Evolutionary conservation across 1,284 basidiomycete genomes (phyloP).

Genomic region (Takashimella tepidaria): DNA sequence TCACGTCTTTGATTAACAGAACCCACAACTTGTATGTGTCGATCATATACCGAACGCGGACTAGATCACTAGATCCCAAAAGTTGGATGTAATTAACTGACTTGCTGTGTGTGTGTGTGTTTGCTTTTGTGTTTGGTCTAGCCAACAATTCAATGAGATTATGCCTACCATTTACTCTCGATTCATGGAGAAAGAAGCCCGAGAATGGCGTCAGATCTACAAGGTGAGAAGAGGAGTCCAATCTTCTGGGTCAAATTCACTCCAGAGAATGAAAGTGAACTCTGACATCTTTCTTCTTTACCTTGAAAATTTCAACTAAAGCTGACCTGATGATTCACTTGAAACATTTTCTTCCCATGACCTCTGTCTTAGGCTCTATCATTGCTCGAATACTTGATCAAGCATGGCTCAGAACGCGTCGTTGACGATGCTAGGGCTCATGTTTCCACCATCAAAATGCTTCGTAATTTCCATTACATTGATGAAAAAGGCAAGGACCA

Average conservation of each 20-base stretch:
- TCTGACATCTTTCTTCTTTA: no score
- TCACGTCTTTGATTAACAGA: constrained; percentile 15
- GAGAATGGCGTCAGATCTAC: constrained; percentile 99
- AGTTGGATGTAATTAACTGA: no score
- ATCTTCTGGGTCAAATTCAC: no score
- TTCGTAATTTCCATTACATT: constrained; percentile 96
- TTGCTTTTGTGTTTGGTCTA: constrained; percentile 37
- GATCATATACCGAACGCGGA: neutral
- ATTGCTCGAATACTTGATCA: constrained; percentile 90
- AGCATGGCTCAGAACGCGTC: constrained; percentile 97
- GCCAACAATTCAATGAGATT: constrained; percentile 98
- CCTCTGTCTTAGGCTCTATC: constrained; percentile 83
- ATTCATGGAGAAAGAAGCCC: constrained; percentile 97
- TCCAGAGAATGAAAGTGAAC: no score
- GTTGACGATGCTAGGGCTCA: constrained; percentile 96
- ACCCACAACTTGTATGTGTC: constrained; percentile 35
- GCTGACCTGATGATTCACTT: no score
- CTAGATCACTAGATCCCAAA: neutral
- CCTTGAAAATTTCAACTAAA: no score
- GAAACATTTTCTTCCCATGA: no score
- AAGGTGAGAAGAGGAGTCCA: no score
- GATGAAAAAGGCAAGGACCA: constrained; percentile 99
- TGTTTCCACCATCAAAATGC: constrained; percentile 93
- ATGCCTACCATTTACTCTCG: constrained; percentile 96
- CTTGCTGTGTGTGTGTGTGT: neutral